Conservation (phyloP, 2,329 filamentous ascomycete genomes). For the Clonostachys sp. region DNA sequence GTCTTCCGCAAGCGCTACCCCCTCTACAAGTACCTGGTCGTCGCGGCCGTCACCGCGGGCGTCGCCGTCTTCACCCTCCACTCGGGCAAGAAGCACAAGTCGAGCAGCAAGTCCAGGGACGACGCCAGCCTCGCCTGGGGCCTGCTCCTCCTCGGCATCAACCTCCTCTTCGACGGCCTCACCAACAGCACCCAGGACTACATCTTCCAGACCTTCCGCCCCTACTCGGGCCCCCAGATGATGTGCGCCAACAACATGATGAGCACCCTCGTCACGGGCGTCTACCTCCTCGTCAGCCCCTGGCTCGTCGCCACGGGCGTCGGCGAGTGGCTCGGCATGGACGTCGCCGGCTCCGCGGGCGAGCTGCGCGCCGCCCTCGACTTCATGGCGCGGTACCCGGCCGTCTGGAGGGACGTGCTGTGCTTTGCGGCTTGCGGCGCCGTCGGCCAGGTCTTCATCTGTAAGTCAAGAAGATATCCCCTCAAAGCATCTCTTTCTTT, state of each 20-base stretch:
- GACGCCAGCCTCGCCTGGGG: slow-evolving; percentile 69
- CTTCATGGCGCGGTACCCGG: slow-evolving; percentile 77
- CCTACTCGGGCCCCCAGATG: slow-evolving; percentile 93
- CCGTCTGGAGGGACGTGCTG: slow-evolving; percentile 81
- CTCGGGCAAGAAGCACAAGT: slow-evolving; percentile 51
- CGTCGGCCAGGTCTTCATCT: slow-evolving; percentile 94
- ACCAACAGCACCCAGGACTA: slow-evolving; percentile 97
- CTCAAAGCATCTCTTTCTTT: background rate
- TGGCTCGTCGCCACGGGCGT: slow-evolving; percentile 67
- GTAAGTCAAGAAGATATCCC: slow-evolving; percentile 23
- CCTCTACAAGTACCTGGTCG: slow-evolving; percentile 93
- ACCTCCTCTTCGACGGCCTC: slow-evolving; percentile 90
- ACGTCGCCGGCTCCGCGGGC: slow-evolving; percentile 59
- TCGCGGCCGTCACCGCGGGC: slow-evolving; percentile 83
- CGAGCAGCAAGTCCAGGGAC: slow-evolving; percentile 15
- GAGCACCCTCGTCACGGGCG: slow-evolving; percentile 69
- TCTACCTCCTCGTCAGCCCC: slow-evolving; percentile 75
- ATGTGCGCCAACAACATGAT: slow-evolving; percentile 98
- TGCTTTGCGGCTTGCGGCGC: slow-evolving; percentile 89
- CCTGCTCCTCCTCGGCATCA: slow-evolving; percentile 77
- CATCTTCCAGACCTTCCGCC: slow-evolving; percentile 76
- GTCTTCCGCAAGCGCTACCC: slow-evolving; percentile 87
- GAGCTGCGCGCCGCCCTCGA: slow-evolving; percentile 76
- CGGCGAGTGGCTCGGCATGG: slow-evolving; percentile 63
- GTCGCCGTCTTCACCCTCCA: slow-evolving; percentile 95